phyloP scores from a whole-genome alignment of 1,139 yeast genomes.

The Hyphopichia burtonii region DNA sequence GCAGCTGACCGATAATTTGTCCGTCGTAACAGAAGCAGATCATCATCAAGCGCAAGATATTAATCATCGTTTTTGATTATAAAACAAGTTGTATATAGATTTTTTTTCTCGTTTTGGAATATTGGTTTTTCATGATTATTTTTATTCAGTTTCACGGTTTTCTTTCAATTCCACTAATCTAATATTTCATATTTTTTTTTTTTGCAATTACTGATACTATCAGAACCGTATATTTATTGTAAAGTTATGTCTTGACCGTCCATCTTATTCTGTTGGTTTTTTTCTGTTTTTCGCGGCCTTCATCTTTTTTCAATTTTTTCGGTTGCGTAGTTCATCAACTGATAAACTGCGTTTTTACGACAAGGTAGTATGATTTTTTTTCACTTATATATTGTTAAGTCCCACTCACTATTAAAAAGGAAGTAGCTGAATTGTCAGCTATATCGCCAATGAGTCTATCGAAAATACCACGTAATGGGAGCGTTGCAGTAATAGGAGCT shows the following conservation, averaged over 20 bases:
- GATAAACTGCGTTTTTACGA: background rate
- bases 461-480: slow-evolving; percentile 24
- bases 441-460: background rate
- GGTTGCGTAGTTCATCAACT: background rate
- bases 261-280: background rate
- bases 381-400: too few relatives aligned
- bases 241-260: too few relatives aligned
- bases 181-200: too few relatives aligned
- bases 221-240: too few relatives aligned
- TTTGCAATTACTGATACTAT: too few relatives aligned
- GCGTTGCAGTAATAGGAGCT: slow-evolving; percentile 74
- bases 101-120: background rate
- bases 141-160: background rate
- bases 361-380: background rate
- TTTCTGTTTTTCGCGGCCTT: background rate
- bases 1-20: slow-evolving; percentile 15
- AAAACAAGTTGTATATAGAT: background rate
- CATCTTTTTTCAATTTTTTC: background rate
- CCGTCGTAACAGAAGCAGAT: slow-evolving; percentile 14
- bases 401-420: background rate
- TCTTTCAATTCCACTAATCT: background rate
- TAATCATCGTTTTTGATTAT: slow-evolving; percentile 9
- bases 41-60: slow-evolving; percentile 15
- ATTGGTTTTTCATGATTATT: background rate
- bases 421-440: too few relatives aligned